Evolutionary conservation across 805 yeast species (phyloP).

Genomic region (Cyberlindnera subsufficiens): DNA sequence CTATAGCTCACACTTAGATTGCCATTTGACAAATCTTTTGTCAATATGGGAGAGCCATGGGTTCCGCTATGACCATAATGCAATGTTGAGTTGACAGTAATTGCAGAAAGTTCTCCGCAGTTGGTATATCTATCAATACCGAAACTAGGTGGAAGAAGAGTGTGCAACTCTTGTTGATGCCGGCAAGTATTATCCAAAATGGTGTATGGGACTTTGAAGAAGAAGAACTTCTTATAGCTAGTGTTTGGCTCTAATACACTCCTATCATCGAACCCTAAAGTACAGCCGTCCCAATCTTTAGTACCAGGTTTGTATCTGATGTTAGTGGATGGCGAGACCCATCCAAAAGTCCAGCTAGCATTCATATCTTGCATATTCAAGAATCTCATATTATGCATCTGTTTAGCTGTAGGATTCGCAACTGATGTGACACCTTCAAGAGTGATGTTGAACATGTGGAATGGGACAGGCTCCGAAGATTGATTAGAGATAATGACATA

Average conservation of each 20-base stretch:
- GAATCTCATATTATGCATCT: constrained; percentile 39
- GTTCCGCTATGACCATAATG: constrained; percentile 47
- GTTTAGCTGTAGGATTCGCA: constrained; percentile 26
- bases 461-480: constrained; percentile 41
- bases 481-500: constrained; percentile 44
- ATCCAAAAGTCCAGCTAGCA: constrained; percentile 48
- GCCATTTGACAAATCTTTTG: constrained; percentile 43
- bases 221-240: constrained; percentile 51
- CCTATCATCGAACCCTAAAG: constrained; percentile 44
- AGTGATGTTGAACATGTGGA: constrained; percentile 55
- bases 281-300: constrained; percentile 40
- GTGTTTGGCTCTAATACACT: constrained; percentile 42
- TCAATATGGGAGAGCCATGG: constrained; percentile 49
- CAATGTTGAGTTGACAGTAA: constrained; percentile 26
- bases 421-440: constrained; percentile 36
- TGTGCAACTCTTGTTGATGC: constrained; percentile 35
- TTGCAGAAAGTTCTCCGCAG: constrained; percentile 25
- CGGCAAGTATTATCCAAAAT: constrained; percentile 48
- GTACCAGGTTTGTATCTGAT: constrained; percentile 35
- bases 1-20: constrained; percentile 43
- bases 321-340: constrained; percentile 46
- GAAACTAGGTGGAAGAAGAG: constrained; percentile 35
- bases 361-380: constrained; percentile 55
- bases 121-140: constrained; percentile 30
- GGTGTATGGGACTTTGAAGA: constrained; percentile 51